Conservation (phyloP, 495 filamentous ascomycete genomes). For the Aspergillus diversus region DNA sequence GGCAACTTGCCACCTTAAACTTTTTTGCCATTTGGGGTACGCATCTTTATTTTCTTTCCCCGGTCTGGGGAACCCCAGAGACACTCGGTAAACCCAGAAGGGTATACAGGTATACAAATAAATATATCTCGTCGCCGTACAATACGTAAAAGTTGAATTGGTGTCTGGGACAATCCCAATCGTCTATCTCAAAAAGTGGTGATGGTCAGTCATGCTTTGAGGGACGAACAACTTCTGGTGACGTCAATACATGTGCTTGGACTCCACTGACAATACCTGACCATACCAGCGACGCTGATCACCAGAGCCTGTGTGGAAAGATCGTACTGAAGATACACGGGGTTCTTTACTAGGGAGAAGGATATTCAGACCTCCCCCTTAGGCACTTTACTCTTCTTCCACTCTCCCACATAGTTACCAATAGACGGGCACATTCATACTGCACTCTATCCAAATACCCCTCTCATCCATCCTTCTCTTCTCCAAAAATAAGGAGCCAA, state of each 20-base stretch:
- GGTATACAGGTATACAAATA: no score
- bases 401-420: neutral
- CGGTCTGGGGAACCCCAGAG: conserved; percentile 4
- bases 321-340: neutral
- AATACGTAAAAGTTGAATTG: neutral
- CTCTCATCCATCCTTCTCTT: no score
- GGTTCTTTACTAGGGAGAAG: neutral
- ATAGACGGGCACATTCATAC: neutral
- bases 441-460: neutral
- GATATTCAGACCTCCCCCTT: neutral
- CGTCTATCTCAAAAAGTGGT: no score
- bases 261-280: conserved; percentile 32
- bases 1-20: neutral
- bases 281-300: conserved; percentile 2
- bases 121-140: no score
- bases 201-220: neutral
- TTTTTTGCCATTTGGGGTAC: neutral
- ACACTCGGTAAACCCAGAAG: no score
- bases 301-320: neutral
- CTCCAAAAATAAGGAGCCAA: no score
- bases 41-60: neutral
- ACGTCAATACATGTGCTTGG: conserved; percentile 41
- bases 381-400: neutral
- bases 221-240: conserved; percentile 17
- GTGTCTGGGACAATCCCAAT: neutral